Percentiles rank a stretch among this genome's conserved stretches.
phyloP scores from a whole-genome alignment of 2,329 filamentous ascomycete genomes.

The Pseudopyricularia cyperi region DNA sequence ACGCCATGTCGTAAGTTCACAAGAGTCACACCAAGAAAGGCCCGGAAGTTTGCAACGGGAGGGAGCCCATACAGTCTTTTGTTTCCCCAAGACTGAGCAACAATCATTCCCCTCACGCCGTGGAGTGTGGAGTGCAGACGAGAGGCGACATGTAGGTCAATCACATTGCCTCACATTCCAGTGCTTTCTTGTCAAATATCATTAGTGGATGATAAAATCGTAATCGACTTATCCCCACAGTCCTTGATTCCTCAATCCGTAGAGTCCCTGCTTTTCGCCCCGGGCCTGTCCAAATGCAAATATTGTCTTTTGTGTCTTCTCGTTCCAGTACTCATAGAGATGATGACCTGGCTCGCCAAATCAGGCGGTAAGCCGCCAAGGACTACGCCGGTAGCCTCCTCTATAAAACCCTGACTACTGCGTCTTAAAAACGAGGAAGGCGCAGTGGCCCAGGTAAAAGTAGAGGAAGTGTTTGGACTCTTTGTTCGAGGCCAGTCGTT shows the following conservation, averaged over 20 bases:
- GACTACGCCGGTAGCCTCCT: background rate
- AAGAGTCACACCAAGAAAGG: background rate
- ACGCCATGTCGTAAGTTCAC: background rate
- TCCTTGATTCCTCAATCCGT: background rate
- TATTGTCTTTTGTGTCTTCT: background rate
- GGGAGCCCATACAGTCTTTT: background rate
- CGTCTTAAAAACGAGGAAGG: slow-evolving; percentile 97
- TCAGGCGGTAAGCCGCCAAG: background rate
- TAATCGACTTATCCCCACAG: background rate
- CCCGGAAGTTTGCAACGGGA: background rate
- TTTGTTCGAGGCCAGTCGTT: slow-evolving; percentile 22
- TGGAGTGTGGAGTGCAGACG: background rate
- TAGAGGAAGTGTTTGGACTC: slow-evolving; percentile 99
- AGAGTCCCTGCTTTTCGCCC: background rate
- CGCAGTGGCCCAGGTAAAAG: slow-evolving; percentile 98
- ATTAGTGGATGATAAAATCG: background rate
- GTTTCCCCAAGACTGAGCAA: too few relatives aligned
- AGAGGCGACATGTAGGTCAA: background rate
- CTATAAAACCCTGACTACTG: slow-evolving; percentile 43
- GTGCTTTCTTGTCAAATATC: background rate
- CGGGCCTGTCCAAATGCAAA: background rate
- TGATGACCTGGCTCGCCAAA: background rate
- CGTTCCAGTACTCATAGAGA: background rate
- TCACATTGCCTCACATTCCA: background rate
- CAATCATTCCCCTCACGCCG: too few relatives aligned